phyloP scores from a whole-genome alignment of 352 stramenopile species.

The Phytophthora palmivora region DNA sequence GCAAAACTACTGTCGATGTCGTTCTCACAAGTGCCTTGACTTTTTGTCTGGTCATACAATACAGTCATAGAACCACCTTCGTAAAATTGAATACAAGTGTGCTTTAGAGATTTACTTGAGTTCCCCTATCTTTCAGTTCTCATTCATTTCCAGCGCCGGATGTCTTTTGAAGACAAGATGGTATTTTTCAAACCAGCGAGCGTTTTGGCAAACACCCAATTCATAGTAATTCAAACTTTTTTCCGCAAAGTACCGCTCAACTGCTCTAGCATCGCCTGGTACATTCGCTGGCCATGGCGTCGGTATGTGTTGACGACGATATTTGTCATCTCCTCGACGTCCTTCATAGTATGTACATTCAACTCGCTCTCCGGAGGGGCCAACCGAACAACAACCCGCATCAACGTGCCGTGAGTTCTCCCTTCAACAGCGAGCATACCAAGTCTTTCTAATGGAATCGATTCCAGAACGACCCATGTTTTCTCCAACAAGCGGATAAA shows the following conservation, averaged over 20 bases:
- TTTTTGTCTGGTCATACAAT: too few species aligned
- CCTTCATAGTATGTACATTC: neutral
- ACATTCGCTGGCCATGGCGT: slow-evolving; percentile 11
- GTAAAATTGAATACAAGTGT: too few species aligned
- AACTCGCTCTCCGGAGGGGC: slow-evolving; percentile 14
- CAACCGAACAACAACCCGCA: slow-evolving; percentile 17
- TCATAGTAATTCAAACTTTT: neutral
- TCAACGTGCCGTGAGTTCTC: slow-evolving; percentile 7
- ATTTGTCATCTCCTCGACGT: slow-evolving; percentile 21
- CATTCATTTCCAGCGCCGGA: too few species aligned
- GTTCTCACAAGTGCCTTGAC: too few species aligned
- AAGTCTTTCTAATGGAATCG: slow-evolving; percentile 3
- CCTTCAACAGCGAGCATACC: neutral
- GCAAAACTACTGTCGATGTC: too few species aligned
- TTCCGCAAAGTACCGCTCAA: slow-evolving; percentile 10
- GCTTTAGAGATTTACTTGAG: too few species aligned
- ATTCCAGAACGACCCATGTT: slow-evolving; percentile 26
- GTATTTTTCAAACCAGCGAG: too few species aligned
- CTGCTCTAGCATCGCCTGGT: slow-evolving; percentile 20
- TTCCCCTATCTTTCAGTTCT: too few species aligned
- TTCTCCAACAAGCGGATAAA: slow-evolving; percentile 40
- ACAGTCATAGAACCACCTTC: too few species aligned
- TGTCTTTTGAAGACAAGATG: too few species aligned
- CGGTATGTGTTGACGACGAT: slow-evolving; percentile 19
- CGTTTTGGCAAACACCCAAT: too few species aligned